Evolutionary conservation across 805 yeast genomes (phyloP).

Genomic region (Candida patagonica): DNA sequence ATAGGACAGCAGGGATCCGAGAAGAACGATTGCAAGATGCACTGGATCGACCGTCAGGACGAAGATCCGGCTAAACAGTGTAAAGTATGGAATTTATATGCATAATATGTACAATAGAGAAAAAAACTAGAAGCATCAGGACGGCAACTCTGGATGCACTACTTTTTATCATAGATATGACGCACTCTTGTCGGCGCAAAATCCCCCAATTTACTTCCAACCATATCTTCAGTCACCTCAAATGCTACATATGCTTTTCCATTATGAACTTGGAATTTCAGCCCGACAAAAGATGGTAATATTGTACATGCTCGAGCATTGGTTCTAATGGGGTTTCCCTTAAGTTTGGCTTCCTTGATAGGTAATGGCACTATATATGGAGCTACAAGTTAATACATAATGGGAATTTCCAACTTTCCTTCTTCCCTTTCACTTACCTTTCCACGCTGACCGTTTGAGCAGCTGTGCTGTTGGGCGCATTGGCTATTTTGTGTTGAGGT

Average conservation of each 20-base stretch:
- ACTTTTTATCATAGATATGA: conserved; percentile 4
- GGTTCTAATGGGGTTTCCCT: conserved; percentile 85
- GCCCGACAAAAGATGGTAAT: conserved; percentile 90
- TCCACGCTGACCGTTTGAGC: conserved; percentile 36
- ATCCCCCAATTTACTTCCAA: conserved; percentile 90
- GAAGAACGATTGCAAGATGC: conserved; percentile 56
- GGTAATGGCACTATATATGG: conserved; percentile 94
- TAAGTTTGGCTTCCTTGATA: conserved; percentile 71
- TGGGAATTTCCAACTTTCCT: background rate
- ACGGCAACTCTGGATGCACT: background rate
- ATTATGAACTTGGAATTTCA: conserved; percentile 90
- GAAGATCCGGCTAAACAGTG: conserved; percentile 1
- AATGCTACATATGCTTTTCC: conserved; percentile 90
- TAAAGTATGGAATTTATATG: no score
- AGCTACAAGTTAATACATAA: conserved; percentile 32
- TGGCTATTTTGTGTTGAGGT: conserved; percentile 3
- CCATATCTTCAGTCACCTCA: conserved; percentile 89
- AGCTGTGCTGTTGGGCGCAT: conserved; percentile 28
- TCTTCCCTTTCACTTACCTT: conserved; percentile 21
- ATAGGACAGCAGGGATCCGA: conserved; percentile 73
- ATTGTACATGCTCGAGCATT: conserved; percentile 92
- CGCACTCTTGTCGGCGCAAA: conserved; percentile 63
- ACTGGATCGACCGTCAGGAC: conserved; percentile 9
- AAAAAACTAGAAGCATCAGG: no score
- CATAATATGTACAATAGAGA: no score